These are phyloP conservation scores for Pseudogymnoascus sp. DNA, from an alignment of 2,329 filamentous ascomycete genomes.

Conservation along the genomic window DNA sequence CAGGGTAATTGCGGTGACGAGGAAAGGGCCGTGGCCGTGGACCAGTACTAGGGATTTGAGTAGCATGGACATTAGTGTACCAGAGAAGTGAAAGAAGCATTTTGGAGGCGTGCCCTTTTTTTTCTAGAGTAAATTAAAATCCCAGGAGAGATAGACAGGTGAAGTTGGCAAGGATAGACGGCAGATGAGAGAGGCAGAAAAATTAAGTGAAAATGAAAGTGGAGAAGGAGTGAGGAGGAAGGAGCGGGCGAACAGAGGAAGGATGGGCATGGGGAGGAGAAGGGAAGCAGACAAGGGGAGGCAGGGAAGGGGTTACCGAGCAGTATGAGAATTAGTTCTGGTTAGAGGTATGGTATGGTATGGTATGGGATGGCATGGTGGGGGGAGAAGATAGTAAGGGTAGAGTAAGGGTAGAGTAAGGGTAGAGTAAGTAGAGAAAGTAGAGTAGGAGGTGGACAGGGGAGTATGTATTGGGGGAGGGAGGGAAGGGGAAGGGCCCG, in stretches of 20 bases:
- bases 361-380: no score
- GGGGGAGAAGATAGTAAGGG: no score
- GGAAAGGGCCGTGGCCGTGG: not conserved
- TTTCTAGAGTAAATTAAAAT: not conserved
- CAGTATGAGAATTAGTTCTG: not conserved
- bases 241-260: not conserved
- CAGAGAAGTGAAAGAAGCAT: not conserved
- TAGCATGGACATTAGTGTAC: not conserved
- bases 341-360: not conserved
- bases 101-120: not conserved
- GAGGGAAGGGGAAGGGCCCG: no score
- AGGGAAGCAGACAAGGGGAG: not conserved
- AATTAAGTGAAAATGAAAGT: not conserved
- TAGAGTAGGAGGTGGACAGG: not conserved
- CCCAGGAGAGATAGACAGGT: not conserved
- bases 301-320: not conserved
- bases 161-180: not conserved
- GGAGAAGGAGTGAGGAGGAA: not conserved
- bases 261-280: not conserved
- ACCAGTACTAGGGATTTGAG: not conserved
- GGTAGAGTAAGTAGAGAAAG: not conserved
- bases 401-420: not conserved
- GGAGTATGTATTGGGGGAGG: not conserved
- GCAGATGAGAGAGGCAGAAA: not conserved
- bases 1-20: slow-evolving; percentile 1